These are phyloP conservation scores for Blastobotrys capitulatus DNA, from an alignment of 1,139 yeast species.

Conservation along the genomic window DNA sequence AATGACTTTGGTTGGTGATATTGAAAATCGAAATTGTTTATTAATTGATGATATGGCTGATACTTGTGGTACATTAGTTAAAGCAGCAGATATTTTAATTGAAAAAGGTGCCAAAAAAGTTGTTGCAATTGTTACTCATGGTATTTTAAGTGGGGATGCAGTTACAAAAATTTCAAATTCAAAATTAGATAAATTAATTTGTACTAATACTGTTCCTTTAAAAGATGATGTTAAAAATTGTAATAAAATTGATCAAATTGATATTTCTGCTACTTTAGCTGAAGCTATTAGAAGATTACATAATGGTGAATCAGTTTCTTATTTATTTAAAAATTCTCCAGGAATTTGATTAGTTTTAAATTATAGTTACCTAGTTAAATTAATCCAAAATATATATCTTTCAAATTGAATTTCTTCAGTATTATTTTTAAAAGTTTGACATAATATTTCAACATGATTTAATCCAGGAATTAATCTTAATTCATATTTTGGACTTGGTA, in stretches of 20 bases:
- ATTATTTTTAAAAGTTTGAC: slow-evolving; percentile 8
- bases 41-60: slow-evolving; percentile 98
- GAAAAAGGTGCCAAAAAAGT: slow-evolving; percentile 78
- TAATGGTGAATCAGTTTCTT: slow-evolving; percentile 94
- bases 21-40: slow-evolving; percentile 74
- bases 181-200: slow-evolving; percentile 70
- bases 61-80: slow-evolving; percentile 93
- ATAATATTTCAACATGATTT: slow-evolving; percentile 25
- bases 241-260: slow-evolving; percentile 75
- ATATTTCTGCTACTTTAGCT: slow-evolving; percentile 72
- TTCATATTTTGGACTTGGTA: slow-evolving; percentile 20
- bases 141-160: slow-evolving; percentile 84
- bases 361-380: background rate
- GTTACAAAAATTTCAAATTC: slow-evolving; percentile 73
- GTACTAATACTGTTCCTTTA: slow-evolving; percentile 93
- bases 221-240: slow-evolving; percentile 63
- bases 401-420: slow-evolving; percentile 2
- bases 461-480: slow-evolving; percentile 26
- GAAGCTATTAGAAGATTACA: slow-evolving; percentile 94
- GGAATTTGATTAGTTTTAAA: slow-evolving; percentile 16
- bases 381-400: slow-evolving; percentile 10
- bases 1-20: slow-evolving; percentile 97
- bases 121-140: slow-evolving; percentile 93
- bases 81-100: slow-evolving; percentile 85
- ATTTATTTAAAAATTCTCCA: slow-evolving; percentile 76